Evolutionary conservation across 2,329 filamentous ascomycete species (phyloP).

Genomic region (Sclerotinia trifoliorum): DNA sequence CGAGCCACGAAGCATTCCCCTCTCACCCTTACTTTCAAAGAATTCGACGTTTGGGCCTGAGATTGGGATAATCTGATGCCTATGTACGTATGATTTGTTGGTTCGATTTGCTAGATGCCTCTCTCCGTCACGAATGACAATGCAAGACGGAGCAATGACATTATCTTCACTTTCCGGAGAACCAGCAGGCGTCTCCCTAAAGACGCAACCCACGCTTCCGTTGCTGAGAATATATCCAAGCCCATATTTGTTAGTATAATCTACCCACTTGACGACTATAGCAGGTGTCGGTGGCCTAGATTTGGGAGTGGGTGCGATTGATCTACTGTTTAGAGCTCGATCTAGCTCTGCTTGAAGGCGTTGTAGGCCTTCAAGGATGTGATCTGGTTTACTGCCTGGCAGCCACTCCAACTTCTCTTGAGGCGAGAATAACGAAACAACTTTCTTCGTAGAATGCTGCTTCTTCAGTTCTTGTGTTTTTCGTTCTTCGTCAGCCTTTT

Average conservation of each 20-base stretch:
- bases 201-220: slow-evolving; percentile 72
- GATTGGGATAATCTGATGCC: slow-evolving; percentile 63
- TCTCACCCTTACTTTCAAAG: slow-evolving; percentile 67
- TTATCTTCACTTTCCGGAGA: slow-evolving; percentile 49
- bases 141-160: slow-evolving; percentile 65
- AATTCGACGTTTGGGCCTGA: slow-evolving; percentile 63
- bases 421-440: slow-evolving; percentile 52
- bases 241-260: slow-evolving; percentile 85
- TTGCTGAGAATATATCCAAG: slow-evolving; percentile 82
- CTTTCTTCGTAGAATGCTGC: slow-evolving; percentile 43
- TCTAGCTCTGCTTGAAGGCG: slow-evolving; percentile 61
- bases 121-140: slow-evolving; percentile 70
- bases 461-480: slow-evolving; percentile 36
- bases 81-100: slow-evolving; percentile 55
- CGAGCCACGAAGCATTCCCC: slow-evolving; percentile 61
- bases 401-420: slow-evolving; percentile 52
- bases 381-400: slow-evolving; percentile 55
- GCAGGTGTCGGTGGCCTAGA: slow-evolving; percentile 57
- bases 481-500: slow-evolving; percentile 29
- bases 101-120: slow-evolving; percentile 63
- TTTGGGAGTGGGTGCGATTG: slow-evolving; percentile 59
- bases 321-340: slow-evolving; percentile 60
- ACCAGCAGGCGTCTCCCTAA: slow-evolving; percentile 51
- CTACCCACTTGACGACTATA: slow-evolving; percentile 78
- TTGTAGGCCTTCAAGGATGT: slow-evolving; percentile 55